Percentiles rank a stretch among this genome's conserved stretches.
Evolutionary conservation across 169 alveolate species (phyloP).

Genomic region (Cryptosporidium xiaoi): DNA sequence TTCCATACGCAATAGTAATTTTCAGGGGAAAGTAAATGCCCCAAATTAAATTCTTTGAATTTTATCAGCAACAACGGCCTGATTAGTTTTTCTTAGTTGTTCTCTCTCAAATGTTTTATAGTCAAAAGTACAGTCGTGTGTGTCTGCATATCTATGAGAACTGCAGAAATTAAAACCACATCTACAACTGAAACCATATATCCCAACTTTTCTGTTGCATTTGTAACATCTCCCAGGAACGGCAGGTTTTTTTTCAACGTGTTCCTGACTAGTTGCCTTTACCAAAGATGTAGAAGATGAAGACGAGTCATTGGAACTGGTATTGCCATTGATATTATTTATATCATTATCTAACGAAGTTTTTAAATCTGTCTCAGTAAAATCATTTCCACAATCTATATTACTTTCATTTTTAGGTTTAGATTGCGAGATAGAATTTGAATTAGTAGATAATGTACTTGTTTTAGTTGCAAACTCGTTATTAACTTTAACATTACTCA

Average conservation of each 20-base stretch:
- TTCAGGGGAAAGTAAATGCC: neutral
- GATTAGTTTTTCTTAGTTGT: constrained; percentile 89
- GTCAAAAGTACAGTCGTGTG: constrained; percentile 92
- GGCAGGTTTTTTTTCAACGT: constrained; percentile 11
- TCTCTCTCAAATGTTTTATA: constrained; percentile 86
- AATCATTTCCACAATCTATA: neutral
- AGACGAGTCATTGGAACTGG: neutral
- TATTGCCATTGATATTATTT: neutral
- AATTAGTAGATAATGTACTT: too few relatives aligned
- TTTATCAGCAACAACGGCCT: constrained; percentile 91
- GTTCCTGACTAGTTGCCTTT: neutral
- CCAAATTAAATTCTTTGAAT: constrained; percentile 84
- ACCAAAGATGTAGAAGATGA: constrained; percentile 16
- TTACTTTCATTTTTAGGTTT: neutral
- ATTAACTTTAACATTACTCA: neutral
- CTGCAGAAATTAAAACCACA: constrained; percentile 91
- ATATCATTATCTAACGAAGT: neutral
- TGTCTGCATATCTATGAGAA: constrained; percentile 92
- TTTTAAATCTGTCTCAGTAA: neutral
- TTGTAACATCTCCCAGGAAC: constrained; percentile 85
- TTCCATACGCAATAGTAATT: neutral
- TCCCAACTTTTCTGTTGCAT: constrained; percentile 91
- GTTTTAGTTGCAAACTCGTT: constrained; percentile 1
- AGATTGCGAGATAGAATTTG: too few relatives aligned
- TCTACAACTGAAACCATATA: constrained; percentile 91